These are phyloP conservation scores for Pythium vanterpoolii DNA, from an alignment of 352 stramenopile species.

Conservation along the genomic window DNA sequence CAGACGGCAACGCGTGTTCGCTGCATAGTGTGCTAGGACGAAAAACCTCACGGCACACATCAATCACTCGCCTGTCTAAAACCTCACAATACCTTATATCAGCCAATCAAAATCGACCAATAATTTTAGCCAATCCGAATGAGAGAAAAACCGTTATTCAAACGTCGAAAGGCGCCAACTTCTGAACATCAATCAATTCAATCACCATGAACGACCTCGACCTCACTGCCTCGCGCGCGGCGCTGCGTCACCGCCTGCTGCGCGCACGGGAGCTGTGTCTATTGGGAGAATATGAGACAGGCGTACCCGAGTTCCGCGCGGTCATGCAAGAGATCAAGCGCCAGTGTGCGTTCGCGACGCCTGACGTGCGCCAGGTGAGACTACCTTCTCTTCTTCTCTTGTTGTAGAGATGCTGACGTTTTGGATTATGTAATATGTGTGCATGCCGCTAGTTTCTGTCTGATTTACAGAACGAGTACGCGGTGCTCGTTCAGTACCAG, in stretches of 20 bases:
- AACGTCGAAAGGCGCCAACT: conserved; percentile 10
- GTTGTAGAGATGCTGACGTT: neutral
- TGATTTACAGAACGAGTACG: conserved; percentile 52
- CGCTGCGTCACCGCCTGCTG: conserved; percentile 34
- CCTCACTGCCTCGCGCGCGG: conserved; percentile 1
- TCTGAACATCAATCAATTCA: neutral
- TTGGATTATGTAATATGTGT: neutral
- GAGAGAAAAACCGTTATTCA: neutral
- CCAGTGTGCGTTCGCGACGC: conserved; percentile 24
- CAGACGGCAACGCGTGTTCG: conserved; percentile 25
- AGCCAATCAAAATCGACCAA: conserved; percentile 6
- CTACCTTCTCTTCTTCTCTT: neutral
- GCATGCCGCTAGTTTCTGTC: conserved; percentile 45
- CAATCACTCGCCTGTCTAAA: neutral
- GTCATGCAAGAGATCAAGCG: conserved; percentile 34
- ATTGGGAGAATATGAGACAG: conserved; percentile 53
- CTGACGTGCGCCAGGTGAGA: conserved; percentile 35
- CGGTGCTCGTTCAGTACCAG: conserved; percentile 41
- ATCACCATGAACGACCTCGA: neutral
- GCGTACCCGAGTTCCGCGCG: conserved; percentile 38
- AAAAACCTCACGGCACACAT: conserved; percentile 24
- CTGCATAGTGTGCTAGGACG: conserved; percentile 9
- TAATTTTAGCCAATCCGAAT: conserved; percentile 14
- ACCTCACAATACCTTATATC: conserved; percentile 1
- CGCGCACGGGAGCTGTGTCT: conserved; percentile 62